Percentiles rank a stretch among this genome's conserved stretches.
Evolutionary conservation across 2,329 filamentous ascomycete genomes (phyloP).

Genomic region (Dryadomyces quercus-mongolicae): DNA sequence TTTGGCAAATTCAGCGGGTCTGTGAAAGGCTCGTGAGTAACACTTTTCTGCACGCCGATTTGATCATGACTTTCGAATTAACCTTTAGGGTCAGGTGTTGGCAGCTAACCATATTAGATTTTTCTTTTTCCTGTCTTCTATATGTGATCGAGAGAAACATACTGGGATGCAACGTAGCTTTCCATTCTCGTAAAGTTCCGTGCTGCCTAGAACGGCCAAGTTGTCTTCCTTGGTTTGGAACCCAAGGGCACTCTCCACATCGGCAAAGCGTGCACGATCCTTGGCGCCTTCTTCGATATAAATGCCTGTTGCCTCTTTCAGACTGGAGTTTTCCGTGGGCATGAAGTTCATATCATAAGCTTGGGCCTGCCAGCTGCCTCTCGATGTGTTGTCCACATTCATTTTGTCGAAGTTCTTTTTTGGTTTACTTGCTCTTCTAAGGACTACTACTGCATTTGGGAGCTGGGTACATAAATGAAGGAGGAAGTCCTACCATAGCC

Average conservation of each 20-base stretch:
- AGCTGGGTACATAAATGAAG: too few relatives aligned
- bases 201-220: slow-evolving; percentile 6
- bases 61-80: neutral
- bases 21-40: slow-evolving; percentile 1
- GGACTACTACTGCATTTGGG: too few relatives aligned
- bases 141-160: neutral
- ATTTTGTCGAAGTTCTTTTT: neutral
- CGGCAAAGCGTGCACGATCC: neutral
- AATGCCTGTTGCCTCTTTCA: neutral
- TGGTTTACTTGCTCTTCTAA: too few relatives aligned
- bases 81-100: slow-evolving; percentile 11
- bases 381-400: neutral
- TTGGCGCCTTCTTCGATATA: neutral
- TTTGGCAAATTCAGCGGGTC: slow-evolving; percentile 20
- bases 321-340: neutral
- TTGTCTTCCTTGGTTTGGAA: neutral
- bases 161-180: slow-evolving; percentile 9
- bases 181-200: slow-evolving; percentile 11
- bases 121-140: neutral
- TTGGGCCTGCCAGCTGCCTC: slow-evolving; percentile 4
- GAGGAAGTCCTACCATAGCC: too few relatives aligned
- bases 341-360: neutral
- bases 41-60: neutral
- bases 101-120: slow-evolving; percentile 1
- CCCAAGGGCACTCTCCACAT: neutral